Base-by-base conservation (phyloP, 192 early-diverging fungal genomes). In the Mortierella claussenii region DNA sequence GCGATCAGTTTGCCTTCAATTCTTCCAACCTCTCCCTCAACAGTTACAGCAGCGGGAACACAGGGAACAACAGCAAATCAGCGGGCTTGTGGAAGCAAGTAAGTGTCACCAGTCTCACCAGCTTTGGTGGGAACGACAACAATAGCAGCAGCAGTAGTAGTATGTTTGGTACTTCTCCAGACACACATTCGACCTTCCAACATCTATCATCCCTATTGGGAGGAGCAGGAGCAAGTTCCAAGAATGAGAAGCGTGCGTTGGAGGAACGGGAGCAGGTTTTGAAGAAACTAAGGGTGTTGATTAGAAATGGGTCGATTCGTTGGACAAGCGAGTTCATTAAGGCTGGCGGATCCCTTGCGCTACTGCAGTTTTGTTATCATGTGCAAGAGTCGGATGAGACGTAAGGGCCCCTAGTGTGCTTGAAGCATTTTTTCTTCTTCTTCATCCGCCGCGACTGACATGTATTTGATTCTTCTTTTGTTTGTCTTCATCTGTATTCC, bases 291-390 rank as follows among this genome's bases (percentile, higher is more conserved):
- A 48, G 73, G 27, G 73, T 76, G 20, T 13, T 76, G 34, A 67
- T 76, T 43, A 33, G 73, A 36, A 76, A 76, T 26, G 73, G 73
- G 11, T 76, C 73, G 17, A 63, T 76, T 27, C 73, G 73, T 10
- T 76, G 73, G 73, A 76, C 73, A 43, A 58, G 64, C 21, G 73
- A 76, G 52, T 76, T 76, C 30, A 76, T 76, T 36, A 76, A 67
- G 27, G 65, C 37, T 17, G 73, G 73, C 21, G 73, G 73, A 31
- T 61, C 73, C 0, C 12, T 34, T 12, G 73, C 73, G 2, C 30
- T 76, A 49, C 23, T 76, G 18, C 47, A 67, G 32, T 67, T 62
- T 40, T 65, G 73, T 27, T 37, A 55, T 23, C 43, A 67, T 44
- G 24, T 76, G 10, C 73, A 76, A n/a, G 44, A 42, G 23, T 62